Conservation (phyloP, 2,329 filamentous ascomycete species). For the Neoarthrinium moseri region DNA sequence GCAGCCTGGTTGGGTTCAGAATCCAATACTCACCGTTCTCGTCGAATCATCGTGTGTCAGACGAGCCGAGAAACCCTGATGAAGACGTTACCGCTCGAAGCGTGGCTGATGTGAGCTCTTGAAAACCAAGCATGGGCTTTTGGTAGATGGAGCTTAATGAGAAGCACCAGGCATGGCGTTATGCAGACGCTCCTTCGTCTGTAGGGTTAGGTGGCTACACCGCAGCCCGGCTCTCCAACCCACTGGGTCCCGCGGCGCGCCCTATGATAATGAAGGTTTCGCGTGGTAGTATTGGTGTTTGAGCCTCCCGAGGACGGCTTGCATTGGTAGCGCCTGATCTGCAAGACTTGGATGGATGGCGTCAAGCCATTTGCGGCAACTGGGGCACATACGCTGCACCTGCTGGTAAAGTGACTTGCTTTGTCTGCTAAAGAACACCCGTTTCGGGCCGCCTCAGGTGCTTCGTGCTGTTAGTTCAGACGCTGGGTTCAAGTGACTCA, state of each 20-base stretch:
- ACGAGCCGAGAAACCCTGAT: neutral
- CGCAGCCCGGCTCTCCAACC: neutral
- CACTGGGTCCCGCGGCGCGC: neutral
- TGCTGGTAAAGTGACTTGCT: neutral
- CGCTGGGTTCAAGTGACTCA: no score
- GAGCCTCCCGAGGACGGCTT: slow-evolving; percentile 1
- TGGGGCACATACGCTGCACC: neutral
- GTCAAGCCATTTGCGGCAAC: neutral
- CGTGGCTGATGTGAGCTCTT: slow-evolving; percentile 4
- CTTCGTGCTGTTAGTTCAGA: neutral
- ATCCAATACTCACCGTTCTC: neutral
- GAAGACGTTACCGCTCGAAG: neutral
- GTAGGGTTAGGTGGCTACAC: neutral
- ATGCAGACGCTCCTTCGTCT: neutral
- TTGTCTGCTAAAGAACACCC: neutral
- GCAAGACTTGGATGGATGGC: no score
- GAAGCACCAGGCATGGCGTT: neutral
- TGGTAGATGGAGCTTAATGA: neutral
- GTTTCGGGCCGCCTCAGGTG: neutral
- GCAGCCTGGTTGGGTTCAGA: neutral
- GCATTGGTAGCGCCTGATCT: neutral
- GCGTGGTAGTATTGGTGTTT: neutral
- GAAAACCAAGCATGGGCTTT: neutral
- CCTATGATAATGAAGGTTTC: neutral
- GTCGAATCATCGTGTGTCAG: neutral